Percentiles rank a stretch among this genome's conserved stretches.
Evolutionary conservation across 805 yeast genomes (phyloP).

Genomic region (Grigorovia humatica): DNA sequence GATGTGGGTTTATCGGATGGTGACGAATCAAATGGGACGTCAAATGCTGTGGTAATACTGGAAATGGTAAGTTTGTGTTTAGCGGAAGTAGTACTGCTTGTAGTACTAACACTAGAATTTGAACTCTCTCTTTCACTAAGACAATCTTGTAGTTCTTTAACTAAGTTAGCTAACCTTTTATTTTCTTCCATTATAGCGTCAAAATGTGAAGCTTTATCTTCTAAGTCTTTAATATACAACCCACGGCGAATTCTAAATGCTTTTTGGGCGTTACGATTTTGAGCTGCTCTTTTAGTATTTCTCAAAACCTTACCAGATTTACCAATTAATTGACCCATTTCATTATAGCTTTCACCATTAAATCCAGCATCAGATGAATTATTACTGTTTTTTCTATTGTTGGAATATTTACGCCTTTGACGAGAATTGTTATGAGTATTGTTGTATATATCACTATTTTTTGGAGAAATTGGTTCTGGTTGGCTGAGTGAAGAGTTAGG

Average conservation of each 20-base stretch:
- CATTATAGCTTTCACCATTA: conserved; percentile 13
- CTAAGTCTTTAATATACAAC: conserved; percentile 69
- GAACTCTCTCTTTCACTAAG: not conserved
- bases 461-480: not conserved
- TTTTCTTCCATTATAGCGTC: conserved; percentile 54
- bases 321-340: conserved; percentile 17
- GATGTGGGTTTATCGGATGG: not conserved
- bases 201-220: conserved; percentile 54
- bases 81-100: not conserved
- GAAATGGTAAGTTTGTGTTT: not conserved
- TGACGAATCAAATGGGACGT: not conserved
- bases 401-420: not conserved
- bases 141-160: not conserved
- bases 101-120: not conserved
- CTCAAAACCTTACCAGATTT: conserved; percentile 20
- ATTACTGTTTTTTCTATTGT: not conserved
- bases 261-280: conserved; percentile 84
- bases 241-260: conserved; percentile 85
- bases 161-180: conserved; percentile 36
- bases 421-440: not conserved
- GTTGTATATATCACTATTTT: not conserved
- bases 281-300: conserved; percentile 77
- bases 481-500: not conserved
- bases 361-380: not conserved
- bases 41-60: not conserved